Evolutionary conservation across 2,329 filamentous ascomycete species (phyloP).

Genomic region (Leptographium lundbergii): DNA sequence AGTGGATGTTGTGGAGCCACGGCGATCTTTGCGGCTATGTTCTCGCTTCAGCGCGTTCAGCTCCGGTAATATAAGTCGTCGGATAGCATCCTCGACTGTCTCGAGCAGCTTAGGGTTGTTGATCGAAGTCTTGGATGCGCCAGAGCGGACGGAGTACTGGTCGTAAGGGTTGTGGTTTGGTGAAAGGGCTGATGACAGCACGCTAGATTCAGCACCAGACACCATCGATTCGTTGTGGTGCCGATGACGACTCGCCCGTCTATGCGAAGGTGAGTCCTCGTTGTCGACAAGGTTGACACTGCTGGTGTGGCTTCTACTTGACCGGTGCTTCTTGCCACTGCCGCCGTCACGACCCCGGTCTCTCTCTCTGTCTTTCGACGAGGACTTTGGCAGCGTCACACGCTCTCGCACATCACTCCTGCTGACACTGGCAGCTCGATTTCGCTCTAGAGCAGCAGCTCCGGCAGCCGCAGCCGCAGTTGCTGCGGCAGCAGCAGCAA

Average conservation of each 20-base stretch:
- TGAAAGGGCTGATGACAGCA: constrained; percentile 39
- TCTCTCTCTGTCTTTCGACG: constrained; percentile 16
- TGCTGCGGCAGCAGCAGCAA: constrained; percentile 25
- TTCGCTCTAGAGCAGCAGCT: constrained; percentile 30
- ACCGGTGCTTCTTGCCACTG: constrained; percentile 33
- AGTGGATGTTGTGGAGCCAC: constrained; percentile 49
- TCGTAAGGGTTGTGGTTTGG: constrained; percentile 44
- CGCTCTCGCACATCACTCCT: constrained; percentile 28
- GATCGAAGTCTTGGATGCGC: constrained; percentile 51
- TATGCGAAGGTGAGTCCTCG: constrained; percentile 32
- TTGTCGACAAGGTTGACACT: constrained; percentile 31
- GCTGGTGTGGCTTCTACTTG: constrained; percentile 36
- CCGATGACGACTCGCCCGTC: constrained; percentile 38
- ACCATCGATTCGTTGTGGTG: constrained; percentile 37
- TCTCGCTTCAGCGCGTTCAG: constrained; percentile 84
- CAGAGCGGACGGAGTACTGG: constrained; percentile 38
- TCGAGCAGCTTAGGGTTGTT: constrained; percentile 87
- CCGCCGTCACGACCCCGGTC: constrained; percentile 18
- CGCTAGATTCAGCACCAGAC: constrained; percentile 41
- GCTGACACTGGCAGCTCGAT: constrained; percentile 18
- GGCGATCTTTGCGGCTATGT: constrained; percentile 62
- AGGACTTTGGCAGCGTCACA: constrained; percentile 17
- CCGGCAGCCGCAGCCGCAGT: constrained; percentile 25
- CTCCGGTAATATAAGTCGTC: constrained; percentile 79
- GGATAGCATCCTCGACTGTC: constrained; percentile 87